A percentile compares a stretch with the other conserved stretches of the same genome.
phyloP scores from a whole-genome alignment of 2,329 filamentous ascomycete species.

The Alternaria panax region DNA sequence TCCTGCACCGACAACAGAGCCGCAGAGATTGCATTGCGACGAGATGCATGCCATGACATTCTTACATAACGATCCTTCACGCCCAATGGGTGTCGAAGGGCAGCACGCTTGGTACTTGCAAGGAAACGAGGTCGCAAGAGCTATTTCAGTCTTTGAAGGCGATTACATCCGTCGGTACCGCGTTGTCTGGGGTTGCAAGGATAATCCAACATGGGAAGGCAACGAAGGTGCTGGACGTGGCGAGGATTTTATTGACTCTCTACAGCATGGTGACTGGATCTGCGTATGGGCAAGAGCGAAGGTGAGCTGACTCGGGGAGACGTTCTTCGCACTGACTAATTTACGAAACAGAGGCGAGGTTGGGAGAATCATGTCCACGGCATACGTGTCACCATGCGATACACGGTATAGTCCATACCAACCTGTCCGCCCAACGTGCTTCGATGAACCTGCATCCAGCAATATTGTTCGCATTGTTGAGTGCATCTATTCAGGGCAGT shows the following conservation, averaged over 20 bases:
- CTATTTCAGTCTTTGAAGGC: slow-evolving; percentile 17
- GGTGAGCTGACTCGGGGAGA: slow-evolving; percentile 15
- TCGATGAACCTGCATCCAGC: neutral
- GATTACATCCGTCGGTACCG: slow-evolving; percentile 21
- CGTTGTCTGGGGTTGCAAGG: slow-evolving; percentile 22
- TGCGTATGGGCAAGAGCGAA: slow-evolving; percentile 30
- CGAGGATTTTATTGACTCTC: slow-evolving; percentile 21
- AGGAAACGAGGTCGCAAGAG: slow-evolving; percentile 26
- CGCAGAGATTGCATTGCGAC: slow-evolving; percentile 16
- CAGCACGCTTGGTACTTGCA: slow-evolving; percentile 32
- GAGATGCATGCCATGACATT: slow-evolving; percentile 18
- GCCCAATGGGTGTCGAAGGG: slow-evolving; percentile 14
- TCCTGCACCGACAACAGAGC: slow-evolving; percentile 12
- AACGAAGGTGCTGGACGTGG: slow-evolving; percentile 24
- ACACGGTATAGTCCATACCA: slow-evolving; percentile 16
- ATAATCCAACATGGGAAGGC: slow-evolving; percentile 8
- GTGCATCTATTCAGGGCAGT: slow-evolving; percentile 14
- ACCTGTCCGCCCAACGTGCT: neutral
- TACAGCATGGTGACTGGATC: slow-evolving; percentile 26
- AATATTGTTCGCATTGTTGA: slow-evolving; percentile 6
- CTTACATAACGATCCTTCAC: neutral
- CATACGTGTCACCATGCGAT: slow-evolving; percentile 19
- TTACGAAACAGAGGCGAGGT: slow-evolving; percentile 15
- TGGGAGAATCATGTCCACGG: slow-evolving; percentile 29
- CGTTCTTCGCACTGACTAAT: neutral